phyloP scores from a whole-genome alignment of 2,329 filamentous ascomycete genomes.

The Fusarium secorum region DNA sequence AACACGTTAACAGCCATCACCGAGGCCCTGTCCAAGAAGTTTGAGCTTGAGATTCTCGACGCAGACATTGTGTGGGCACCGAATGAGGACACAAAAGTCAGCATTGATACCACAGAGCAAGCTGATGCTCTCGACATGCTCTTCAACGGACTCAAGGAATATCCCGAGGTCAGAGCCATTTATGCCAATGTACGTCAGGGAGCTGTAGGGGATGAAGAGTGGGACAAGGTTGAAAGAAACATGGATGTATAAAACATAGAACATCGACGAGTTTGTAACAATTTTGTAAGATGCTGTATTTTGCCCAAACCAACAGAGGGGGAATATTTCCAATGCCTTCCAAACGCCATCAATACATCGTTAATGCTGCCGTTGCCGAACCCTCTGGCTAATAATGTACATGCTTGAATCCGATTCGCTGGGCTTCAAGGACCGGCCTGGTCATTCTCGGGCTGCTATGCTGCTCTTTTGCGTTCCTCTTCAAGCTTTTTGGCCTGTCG shows the following conservation, averaged over 20 bases:
- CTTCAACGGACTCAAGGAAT: conserved; percentile 67
- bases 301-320: conserved; percentile 25
- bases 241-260: conserved; percentile 55
- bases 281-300: conserved; percentile 32
- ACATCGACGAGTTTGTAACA: conserved; percentile 22
- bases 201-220: conserved; percentile 59
- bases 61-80: conserved; percentile 86
- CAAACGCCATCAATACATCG: conserved; percentile 39
- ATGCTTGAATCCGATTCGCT: conserved; percentile 13
- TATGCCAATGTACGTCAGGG: conserved; percentile 74
- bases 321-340: conserved; percentile 31
- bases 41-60: conserved; percentile 73
- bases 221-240: conserved; percentile 61
- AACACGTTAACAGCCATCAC: conserved; percentile 46
- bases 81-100: conserved; percentile 79
- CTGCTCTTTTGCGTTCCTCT: conserved; percentile 45
- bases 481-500: conserved; percentile 66
- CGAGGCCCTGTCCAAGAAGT: conserved; percentile 63
- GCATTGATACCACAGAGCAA: conserved; percentile 64
- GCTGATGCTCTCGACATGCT: conserved; percentile 67
- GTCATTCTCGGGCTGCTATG: conserved; percentile 26
- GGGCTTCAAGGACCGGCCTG: conserved; percentile 22
- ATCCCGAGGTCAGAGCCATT: conserved; percentile 77
- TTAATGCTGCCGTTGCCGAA: conserved; percentile 14
- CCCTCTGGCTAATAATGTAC: conserved; percentile 30